Base-by-base conservation (phyloP, 208 protist genomes). In the Trypanosoma grayi region DNA sequence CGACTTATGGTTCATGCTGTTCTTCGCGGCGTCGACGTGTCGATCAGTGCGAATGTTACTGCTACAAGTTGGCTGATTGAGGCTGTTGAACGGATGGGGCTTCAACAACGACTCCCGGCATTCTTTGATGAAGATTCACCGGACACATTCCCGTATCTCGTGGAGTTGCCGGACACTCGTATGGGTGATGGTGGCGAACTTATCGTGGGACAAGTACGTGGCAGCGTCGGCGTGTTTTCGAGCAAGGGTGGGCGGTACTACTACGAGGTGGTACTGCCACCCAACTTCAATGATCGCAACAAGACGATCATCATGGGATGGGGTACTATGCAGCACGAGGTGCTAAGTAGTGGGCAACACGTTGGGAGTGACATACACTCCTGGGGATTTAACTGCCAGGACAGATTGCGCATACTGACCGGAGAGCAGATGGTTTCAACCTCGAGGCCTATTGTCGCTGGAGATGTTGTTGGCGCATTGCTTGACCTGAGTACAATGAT, bases 331-430 rank as follows among this genome's bases (percentile, higher is more conserved):
- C 84, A 88, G 72, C 90, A 95, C 70, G 86, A 92, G 71, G 75
- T 85, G 43, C 62, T 83, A 18, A 76, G 78, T 63, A 84, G 78
- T 39, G 80, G 74, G 25, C 83, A 92, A 67, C 84, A 92, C 73
- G 90, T 95, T 30, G 90, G 90, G 36, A 85, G 75, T 45, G 86
- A 95, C 59, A 55, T 90, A 37, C 79, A 95, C 61, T 95, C 90
- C 2, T 95, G 90, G 86, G 90, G 81, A 18, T 95, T 85, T 75
- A 91, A 95, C 77, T 92, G 83, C 67, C 63, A 80, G n/a, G 85
- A 90, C 46, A 43, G 77, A 22, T 58, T 95, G 44, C 74, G 75
- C 10, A 59, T 93, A 25, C 83, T 95, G 56, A 82, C 77, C 46
- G 75, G 67, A 24, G 85, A 93, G 70, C 85, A 93, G 73, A 47